Evolutionary conservation across 1,139 yeast species (phyloP).

Genomic region (Suhomyces choctaworum): DNA sequence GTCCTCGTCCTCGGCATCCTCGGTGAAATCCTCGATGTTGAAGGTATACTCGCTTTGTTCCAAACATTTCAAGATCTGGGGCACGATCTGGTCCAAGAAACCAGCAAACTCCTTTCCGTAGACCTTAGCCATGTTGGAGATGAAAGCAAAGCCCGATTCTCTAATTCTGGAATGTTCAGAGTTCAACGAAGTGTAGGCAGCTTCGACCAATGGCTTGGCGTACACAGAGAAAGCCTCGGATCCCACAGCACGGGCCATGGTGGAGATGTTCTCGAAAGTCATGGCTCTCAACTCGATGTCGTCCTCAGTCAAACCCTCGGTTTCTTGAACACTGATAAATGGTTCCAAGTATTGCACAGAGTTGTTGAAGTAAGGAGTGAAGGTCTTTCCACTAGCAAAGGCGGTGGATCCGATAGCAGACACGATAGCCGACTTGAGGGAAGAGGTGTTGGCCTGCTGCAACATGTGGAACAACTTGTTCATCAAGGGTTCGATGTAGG

Average conservation of each 20-base stretch:
- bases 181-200: slow-evolving; percentile 78
- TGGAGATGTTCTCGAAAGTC: slow-evolving; percentile 89
- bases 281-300: slow-evolving; percentile 86
- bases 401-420: slow-evolving; percentile 98
- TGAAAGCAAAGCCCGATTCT: slow-evolving; percentile 94
- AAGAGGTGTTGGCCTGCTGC: slow-evolving; percentile 60
- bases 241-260: slow-evolving; percentile 97
- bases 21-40: slow-evolving; percentile 40
- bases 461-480: slow-evolving; percentile 85
- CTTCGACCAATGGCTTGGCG: slow-evolving; percentile 86
- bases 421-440: slow-evolving; percentile 83
- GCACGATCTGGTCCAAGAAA: slow-evolving; percentile 78
- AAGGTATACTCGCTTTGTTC: slow-evolving; percentile 78
- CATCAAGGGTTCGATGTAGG: slow-evolving; percentile 85
- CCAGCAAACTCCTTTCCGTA: slow-evolving; percentile 89
- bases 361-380: slow-evolving; percentile 79
- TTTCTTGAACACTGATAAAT: slow-evolving; percentile 64
- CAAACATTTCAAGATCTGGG: slow-evolving; percentile 79
- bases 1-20: slow-evolving; percentile 51
- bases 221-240: slow-evolving; percentile 80
- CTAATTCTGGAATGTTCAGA: slow-evolving; percentile 83
- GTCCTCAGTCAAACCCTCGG: slow-evolving; percentile 73
- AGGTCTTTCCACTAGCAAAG: slow-evolving; percentile 87
- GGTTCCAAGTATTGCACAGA: slow-evolving; percentile 83
- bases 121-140: slow-evolving; percentile 92